These are phyloP conservation scores for Cyberlindnera veronae DNA, from an alignment of 805 yeast species.

Conservation along the genomic window DNA sequence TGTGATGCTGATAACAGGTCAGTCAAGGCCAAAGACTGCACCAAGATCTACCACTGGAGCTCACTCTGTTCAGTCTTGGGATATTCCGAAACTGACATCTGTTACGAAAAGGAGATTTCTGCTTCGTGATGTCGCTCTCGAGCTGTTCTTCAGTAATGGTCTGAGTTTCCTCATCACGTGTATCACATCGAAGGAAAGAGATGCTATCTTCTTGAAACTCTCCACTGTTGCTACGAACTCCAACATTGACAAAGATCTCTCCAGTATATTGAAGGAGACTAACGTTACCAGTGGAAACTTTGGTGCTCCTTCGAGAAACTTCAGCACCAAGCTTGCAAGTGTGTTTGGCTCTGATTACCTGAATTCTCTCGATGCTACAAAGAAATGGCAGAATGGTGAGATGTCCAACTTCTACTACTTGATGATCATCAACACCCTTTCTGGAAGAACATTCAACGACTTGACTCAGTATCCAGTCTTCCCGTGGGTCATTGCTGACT, in stretches of 20 bases:
- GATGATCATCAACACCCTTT: slow-evolving; percentile 75
- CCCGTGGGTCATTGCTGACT: slow-evolving; percentile 89
- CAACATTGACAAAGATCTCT: slow-evolving; percentile 52
- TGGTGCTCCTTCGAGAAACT: slow-evolving; percentile 30
- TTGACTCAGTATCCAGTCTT: slow-evolving; percentile 88
- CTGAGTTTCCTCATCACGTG: slow-evolving; percentile 68
- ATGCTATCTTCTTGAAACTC: slow-evolving; percentile 48
- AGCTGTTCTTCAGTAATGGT: slow-evolving; percentile 71
- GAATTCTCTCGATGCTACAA: slow-evolving; percentile 48
- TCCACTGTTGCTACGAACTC: slow-evolving; percentile 46
- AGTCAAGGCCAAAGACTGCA: slow-evolving; percentile 27
- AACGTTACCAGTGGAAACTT: slow-evolving; percentile 31
- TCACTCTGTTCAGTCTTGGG: slow-evolving; percentile 59
- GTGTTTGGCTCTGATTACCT: slow-evolving; percentile 40
- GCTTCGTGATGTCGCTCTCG: slow-evolving; percentile 77
- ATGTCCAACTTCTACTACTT: slow-evolving; percentile 81
- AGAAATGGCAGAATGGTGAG: slow-evolving; percentile 72
- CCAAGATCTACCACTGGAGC: slow-evolving; percentile 23
- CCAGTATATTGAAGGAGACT: slow-evolving; percentile 49
- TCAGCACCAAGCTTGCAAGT: slow-evolving; percentile 41
- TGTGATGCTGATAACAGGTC: slow-evolving; percentile 57
- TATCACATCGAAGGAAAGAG: slow-evolving; percentile 48
- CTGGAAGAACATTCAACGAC: slow-evolving; percentile 88
- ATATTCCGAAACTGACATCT: slow-evolving; percentile 52
- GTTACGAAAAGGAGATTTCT: slow-evolving; percentile 74